Conservation (phyloP, 2,329 filamentous ascomycete genomes). For the Aspergillus melleus region DNA sequence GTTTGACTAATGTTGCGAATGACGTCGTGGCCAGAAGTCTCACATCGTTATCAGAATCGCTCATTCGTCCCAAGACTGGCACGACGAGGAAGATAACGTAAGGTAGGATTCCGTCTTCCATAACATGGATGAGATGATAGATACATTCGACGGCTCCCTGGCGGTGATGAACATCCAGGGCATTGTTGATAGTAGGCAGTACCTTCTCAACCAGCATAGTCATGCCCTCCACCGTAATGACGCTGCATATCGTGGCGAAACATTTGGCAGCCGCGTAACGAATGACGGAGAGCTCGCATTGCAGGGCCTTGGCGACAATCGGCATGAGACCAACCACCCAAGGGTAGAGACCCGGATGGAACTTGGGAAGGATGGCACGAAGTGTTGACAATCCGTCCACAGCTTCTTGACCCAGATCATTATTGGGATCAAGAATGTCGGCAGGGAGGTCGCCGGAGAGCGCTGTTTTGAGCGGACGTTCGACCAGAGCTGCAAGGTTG, state of each 20-base stretch:
- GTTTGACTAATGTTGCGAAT: conserved; percentile 93
- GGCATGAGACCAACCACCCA: conserved; percentile 85
- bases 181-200: conserved; percentile 86
- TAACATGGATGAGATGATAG: conserved; percentile 95
- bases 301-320: conserved; percentile 80
- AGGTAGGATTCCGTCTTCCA: conserved; percentile 93
- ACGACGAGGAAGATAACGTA: conserved; percentile 99
- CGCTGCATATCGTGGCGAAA: conserved; percentile 93
- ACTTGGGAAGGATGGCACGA: conserved; percentile 87
- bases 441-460: conserved; percentile 71
- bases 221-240: conserved; percentile 93
- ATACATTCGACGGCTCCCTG: conserved; percentile 94
- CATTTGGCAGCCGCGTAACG: conserved; percentile 97
- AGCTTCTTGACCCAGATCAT: conserved; percentile 81
- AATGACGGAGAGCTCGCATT: conserved; percentile 86
- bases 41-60: conserved; percentile 94
- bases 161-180: conserved; percentile 80
- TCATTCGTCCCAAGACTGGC: conserved; percentile 95
- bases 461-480: conserved; percentile 72
- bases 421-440: conserved; percentile 71
- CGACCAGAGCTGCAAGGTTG: conserved; percentile 77
- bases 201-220: conserved; percentile 93
- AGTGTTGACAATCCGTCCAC: conserved; percentile 93
- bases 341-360: conserved; percentile 70
- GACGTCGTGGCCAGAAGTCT: conserved; percentile 92